These are phyloP conservation scores for Cyclotella atomus DNA, from an alignment of 108 stramenopile species.

Conservation along the genomic window DNA sequence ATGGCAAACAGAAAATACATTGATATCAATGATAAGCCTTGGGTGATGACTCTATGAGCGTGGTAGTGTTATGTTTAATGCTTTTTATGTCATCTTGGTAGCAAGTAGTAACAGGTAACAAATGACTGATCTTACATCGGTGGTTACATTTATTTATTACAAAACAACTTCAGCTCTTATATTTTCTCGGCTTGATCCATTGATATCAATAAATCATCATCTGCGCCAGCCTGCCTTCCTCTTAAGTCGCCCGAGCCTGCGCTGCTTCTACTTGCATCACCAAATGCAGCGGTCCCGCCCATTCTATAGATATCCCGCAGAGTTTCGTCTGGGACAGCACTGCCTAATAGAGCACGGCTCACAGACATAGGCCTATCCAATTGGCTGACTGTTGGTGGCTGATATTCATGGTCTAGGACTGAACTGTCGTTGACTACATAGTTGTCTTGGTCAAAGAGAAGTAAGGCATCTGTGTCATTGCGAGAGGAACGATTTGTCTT, in stretches of 20 bases:
- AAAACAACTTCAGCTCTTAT: slow-evolving; percentile 2
- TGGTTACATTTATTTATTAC: neutral
- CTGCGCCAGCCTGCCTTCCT: neutral
- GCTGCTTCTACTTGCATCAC: slow-evolving; percentile 24
- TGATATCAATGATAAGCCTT: slow-evolving; percentile 30
- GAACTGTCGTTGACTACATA: slow-evolving; percentile 36
- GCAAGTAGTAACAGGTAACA: neutral
- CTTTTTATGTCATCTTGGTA: neutral
- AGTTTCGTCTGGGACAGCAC: slow-evolving; percentile 44
- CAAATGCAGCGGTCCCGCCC: slow-evolving; percentile 29
- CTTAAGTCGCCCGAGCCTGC: neutral
- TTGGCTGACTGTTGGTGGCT: slow-evolving; percentile 44
- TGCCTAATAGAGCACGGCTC: slow-evolving; percentile 34
- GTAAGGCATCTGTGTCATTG: slow-evolving; percentile 18
- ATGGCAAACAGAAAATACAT: slow-evolving; percentile 34
- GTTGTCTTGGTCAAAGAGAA: slow-evolving; percentile 50
- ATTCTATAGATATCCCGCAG: slow-evolving; percentile 44
- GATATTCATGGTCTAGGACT: slow-evolving; percentile 38
- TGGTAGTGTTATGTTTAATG: neutral
- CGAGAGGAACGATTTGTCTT: slow-evolving; percentile 2
- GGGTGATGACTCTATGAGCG: slow-evolving; percentile 2
- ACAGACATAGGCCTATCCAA: slow-evolving; percentile 46
- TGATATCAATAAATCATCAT: slow-evolving; percentile 35
- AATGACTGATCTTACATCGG: neutral
- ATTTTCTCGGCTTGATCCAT: slow-evolving; percentile 49